These are phyloP conservation scores for Talaromyces rugulosus DNA, from an alignment of 2,329 filamentous ascomycete genomes.

Conservation along the genomic window DNA sequence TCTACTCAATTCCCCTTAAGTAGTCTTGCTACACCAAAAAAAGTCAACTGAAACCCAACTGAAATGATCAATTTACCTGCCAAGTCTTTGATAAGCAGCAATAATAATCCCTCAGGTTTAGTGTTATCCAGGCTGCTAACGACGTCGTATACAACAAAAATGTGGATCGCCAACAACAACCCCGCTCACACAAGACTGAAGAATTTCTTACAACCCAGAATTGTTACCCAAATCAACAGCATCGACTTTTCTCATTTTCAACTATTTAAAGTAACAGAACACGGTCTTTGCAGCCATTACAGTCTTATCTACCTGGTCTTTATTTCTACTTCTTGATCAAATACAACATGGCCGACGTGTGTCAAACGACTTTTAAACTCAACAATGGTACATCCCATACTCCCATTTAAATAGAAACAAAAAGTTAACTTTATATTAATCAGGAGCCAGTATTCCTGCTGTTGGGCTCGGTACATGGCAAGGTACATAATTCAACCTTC, in stretches of 20 bases:
- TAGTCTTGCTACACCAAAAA: too few relatives aligned
- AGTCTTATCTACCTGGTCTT: neutral
- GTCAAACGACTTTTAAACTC: neutral
- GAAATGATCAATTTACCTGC: too few relatives aligned
- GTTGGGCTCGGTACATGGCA: constrained; percentile 2
- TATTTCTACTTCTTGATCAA: neutral
- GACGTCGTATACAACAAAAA: too few relatives aligned
- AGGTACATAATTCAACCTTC: neutral
- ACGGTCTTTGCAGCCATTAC: too few relatives aligned
- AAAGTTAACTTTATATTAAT: neutral
- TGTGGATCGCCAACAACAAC: too few relatives aligned
- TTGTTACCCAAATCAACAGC: neutral
- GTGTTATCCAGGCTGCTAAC: too few relatives aligned
- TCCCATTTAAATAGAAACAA: neutral
- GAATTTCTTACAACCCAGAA: too few relatives aligned
- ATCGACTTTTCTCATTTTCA: neutral
- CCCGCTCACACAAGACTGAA: too few relatives aligned
- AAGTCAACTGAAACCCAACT: too few relatives aligned
- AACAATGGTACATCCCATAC: neutral
- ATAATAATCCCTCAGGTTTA: too few relatives aligned
- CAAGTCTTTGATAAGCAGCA: too few relatives aligned
- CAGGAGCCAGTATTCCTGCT: constrained; percentile 1
- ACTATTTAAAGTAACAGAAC: neutral
- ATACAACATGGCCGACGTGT: neutral
- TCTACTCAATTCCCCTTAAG: too few relatives aligned